Percentiles rank a stretch among this genome's conserved stretches.
phyloP scores from a whole-genome alignment of 2,329 filamentous ascomycete genomes.

The Cladosporium colombiae region DNA sequence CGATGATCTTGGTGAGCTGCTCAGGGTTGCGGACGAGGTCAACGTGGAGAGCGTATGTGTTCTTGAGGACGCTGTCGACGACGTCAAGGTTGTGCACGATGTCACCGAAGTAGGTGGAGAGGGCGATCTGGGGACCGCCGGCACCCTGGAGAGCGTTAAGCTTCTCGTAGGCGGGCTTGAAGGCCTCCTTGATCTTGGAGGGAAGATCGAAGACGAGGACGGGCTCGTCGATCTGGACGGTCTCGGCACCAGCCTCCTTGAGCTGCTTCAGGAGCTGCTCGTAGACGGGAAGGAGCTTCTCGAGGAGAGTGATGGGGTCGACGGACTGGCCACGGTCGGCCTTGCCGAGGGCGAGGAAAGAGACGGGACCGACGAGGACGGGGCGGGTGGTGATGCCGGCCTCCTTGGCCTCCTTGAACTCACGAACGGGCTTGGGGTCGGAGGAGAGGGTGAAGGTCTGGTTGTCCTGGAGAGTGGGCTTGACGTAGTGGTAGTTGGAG shows the following conservation, averaged over 20 bases:
- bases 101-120: conserved; percentile 99
- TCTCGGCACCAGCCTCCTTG: conserved; percentile 93
- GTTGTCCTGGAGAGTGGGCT: conserved; percentile 95
- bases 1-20: conserved; percentile 85
- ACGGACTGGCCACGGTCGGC: conserved; percentile 93
- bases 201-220: conserved; percentile 93
- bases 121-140: conserved; percentile 82
- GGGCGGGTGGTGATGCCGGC: conserved; percentile 90
- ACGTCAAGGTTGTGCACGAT: conserved; percentile 98
- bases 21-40: conserved; percentile 98
- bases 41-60: conserved; percentile 83
- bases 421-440: conserved; percentile 88
- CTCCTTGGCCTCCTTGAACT: conserved; percentile 98
- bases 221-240: conserved; percentile 98
- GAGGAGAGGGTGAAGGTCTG: conserved; percentile 89
- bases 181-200: conserved; percentile 87
- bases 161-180: conserved; percentile 97
- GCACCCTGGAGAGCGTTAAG: conserved; percentile 68
- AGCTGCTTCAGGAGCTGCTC: conserved; percentile 89
- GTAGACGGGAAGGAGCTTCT: conserved; percentile 93
- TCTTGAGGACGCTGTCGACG: conserved; percentile 66
- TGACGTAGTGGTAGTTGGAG: conserved; percentile 99
- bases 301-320: conserved; percentile 88
- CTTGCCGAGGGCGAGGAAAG: conserved; percentile 97
- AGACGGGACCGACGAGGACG: conserved; percentile 92